Evolutionary conservation across 176 grass and related monocot species (phyloP), one percentile per base, ranked within the genome.

Genomic region (Elymus sibiricus): DNA sequence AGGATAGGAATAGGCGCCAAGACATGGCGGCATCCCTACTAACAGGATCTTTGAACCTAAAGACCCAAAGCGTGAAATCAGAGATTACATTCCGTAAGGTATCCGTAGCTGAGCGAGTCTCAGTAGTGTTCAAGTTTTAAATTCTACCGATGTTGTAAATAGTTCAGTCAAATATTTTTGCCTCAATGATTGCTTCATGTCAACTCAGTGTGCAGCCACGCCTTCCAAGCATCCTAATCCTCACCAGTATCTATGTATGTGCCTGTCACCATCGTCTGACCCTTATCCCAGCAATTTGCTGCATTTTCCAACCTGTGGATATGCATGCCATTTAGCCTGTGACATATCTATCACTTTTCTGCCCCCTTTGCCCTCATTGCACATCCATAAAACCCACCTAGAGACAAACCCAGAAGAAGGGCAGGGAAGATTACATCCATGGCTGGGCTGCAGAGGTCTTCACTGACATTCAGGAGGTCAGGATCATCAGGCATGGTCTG

Each of bases 401-500:
- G 51, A 44, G 58, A 49, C 74, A 86, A 63, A 28, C 64, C 32
- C 9, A 86, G 44, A 28, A 56, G 53, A 56, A 56, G 53, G 73
- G 37, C 70, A 76, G 58, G 27, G 62, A 35, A 82, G 5, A 93
- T 93, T 51, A 51, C 47, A 51, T 56, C 53, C 53, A 56, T 56
- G 91, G 89, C 86, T 0, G 88, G 77, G 21, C 82, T 93, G 76
- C 91, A 90, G 82, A 88, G 94, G 85, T 96, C 91, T 16, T 86
- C 81, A 0, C 63, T 79, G 4, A 96, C 91, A 8, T 96, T 96
- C 71, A 87, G 91, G 79, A 86, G 94, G 77, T 92, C 89, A 1
- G 91, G 91, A 9, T 96, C 91, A 3, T 96, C 94, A 22, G 94
- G 94, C 31, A 25, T 93, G 87, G 91, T 93, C 21, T 95, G 91